Evolutionary conservation across 352 stramenopile genomes (phyloP).

Genomic region (Phytophthora pseudosyringae): DNA sequence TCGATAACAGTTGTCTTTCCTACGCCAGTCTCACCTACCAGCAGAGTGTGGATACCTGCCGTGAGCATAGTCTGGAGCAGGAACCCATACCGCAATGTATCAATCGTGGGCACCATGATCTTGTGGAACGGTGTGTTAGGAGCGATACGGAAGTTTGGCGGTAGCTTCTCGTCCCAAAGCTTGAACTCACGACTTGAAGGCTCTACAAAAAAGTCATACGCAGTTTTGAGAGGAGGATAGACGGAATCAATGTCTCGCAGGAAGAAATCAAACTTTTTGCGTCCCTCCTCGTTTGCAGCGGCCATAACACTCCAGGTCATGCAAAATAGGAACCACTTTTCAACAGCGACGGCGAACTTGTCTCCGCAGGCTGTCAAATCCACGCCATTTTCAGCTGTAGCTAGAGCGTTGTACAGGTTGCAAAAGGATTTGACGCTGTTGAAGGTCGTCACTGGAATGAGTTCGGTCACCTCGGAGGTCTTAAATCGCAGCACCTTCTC

Average conservation of each 20-base stretch:
- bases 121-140: constrained; percentile 83
- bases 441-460: constrained; percentile 82
- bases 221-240: constrained; percentile 91
- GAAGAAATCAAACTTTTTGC: constrained; percentile 87
- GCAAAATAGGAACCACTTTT: constrained; percentile 90
- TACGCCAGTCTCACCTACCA: constrained; percentile 91
- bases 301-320: constrained; percentile 89
- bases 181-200: constrained; percentile 77
- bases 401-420: constrained; percentile 86
- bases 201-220: constrained; percentile 95
- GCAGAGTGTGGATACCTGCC: constrained; percentile 79
- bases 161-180: constrained; percentile 85
- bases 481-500: constrained; percentile 81
- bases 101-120: constrained; percentile 89
- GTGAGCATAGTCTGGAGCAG: constrained; percentile 80
- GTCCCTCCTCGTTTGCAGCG: constrained; percentile 84
- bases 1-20: constrained; percentile 90
- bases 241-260: constrained; percentile 93
- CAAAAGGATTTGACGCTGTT: constrained; percentile 87
- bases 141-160: constrained; percentile 74
- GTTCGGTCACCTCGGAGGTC: constrained; percentile 62
- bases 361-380: constrained; percentile 68
- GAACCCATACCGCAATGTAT: constrained; percentile 85
- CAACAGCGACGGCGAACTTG: constrained; percentile 69
- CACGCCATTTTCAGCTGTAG: constrained; percentile 72